Evolutionary conservation across 345 rosid genomes (phyloP).

Genomic region (Eucalyptus grandis): DNA sequence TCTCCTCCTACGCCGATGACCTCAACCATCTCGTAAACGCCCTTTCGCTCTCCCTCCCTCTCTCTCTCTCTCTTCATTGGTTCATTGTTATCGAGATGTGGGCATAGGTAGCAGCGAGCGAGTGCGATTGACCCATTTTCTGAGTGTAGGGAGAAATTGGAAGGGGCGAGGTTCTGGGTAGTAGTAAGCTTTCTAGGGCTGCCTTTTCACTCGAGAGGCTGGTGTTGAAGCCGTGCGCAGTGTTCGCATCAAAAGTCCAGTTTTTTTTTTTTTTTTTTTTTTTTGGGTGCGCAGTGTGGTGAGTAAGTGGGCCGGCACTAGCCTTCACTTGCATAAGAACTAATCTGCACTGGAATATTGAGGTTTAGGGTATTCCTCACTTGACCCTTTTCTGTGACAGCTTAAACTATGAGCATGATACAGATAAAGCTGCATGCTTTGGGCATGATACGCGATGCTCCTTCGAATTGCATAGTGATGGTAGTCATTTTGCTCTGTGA

Average conservation of each 20-base stretch:
- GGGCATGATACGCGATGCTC: background rate
- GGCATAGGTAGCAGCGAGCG: background rate
- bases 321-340: background rate
- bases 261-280: background rate
- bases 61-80: background rate
- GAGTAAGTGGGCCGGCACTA: background rate
- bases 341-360: background rate
- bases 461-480: background rate
- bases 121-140: background rate
- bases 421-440: background rate
- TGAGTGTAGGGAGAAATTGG: background rate
- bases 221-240: background rate
- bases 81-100: background rate
- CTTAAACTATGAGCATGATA: background rate
- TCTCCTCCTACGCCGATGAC: constrained; percentile 40
- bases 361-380: background rate
- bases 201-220: background rate
- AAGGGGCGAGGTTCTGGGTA: background rate
- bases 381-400: background rate
- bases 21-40: constrained; percentile 49
- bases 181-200: background rate
- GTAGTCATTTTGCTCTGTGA: background rate
- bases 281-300: background rate
- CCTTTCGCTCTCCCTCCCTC: background rate
- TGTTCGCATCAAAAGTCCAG: background rate